Base-by-base conservation (phyloP, 2,329 filamentous ascomycete genomes). In the Helminthosporium solani region DNA sequence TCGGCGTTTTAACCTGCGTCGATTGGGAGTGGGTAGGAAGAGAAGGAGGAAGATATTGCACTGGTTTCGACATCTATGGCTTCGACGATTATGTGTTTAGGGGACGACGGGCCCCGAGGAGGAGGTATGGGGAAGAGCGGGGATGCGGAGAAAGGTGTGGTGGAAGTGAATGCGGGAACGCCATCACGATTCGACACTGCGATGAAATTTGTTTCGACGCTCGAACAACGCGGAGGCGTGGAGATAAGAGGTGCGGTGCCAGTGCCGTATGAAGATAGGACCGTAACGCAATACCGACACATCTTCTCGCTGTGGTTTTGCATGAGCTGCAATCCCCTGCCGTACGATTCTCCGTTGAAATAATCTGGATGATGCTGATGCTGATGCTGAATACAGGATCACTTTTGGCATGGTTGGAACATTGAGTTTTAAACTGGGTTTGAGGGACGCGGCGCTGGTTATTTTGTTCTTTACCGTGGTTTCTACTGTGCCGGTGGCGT, bases 361-460 rank as follows among this genome's bases (percentile, higher is more conserved):
- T 37, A 18, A 19, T 33, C 6, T 16, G 15, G 21, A 27, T 9
- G 3, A 34, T 15, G 39, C 19, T 23, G 19, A 21, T 20, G n/a
- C 21, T 27, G 7, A 27, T 27, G 12, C 25, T 7, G 12, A 19
- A 7, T 28, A 23, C 21, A 67, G 81, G 2, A 79, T 86, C 47
- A 80, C 81, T 0, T 84, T 84, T 57, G 83, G 83, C 47, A 81
- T 85, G 76, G 73, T 84, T 1, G 82, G 81, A 0, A 81, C 81
- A 3, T 64, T 76, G 33, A 67, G 72, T 11, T 82, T 78, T 45
- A 78, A 78, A 2, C 71, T 85, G 14, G 74, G 74, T 40, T 70
- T 86, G 15, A 73, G 81, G 35, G 78, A 84, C 51, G 75, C 77
- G 14, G 66, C 79, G 1, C 70, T 86, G 11, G 71, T 85, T 25